phyloP scores from a whole-genome alignment of 2,329 filamentous ascomycete genomes.

The Fusarium nematophilum region DNA sequence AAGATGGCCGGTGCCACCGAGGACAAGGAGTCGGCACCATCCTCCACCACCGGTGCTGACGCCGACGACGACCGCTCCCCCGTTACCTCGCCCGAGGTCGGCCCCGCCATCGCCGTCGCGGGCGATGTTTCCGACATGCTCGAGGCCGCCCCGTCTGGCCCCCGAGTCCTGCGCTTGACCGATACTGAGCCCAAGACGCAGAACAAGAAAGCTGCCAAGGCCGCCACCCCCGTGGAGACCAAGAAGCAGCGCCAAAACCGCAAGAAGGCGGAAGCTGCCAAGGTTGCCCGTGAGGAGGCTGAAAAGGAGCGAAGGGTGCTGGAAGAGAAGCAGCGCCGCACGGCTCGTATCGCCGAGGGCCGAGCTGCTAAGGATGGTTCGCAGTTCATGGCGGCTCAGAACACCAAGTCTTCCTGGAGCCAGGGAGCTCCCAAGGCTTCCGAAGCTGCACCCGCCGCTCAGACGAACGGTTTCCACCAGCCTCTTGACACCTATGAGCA shows the following conservation, averaged over 20 bases:
- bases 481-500: slow-evolving; percentile 70
- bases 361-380: slow-evolving; percentile 85
- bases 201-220: slow-evolving; percentile 71
- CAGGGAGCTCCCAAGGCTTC: slow-evolving; percentile 49
- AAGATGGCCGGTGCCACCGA: slow-evolving; percentile 58
- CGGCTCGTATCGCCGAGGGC: slow-evolving; percentile 84
- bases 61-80: slow-evolving; percentile 85
- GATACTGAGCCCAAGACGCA: slow-evolving; percentile 71
- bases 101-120: slow-evolving; percentile 66
- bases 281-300: slow-evolving; percentile 77
- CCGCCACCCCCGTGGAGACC: slow-evolving; percentile 76
- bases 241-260: slow-evolving; percentile 97
- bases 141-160: slow-evolving; percentile 74
- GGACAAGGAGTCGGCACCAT: slow-evolving; percentile 58
- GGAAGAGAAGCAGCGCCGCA: slow-evolving; percentile 85
- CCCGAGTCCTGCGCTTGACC: slow-evolving; percentile 83
- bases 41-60: slow-evolving; percentile 79
- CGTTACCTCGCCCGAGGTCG: slow-evolving; percentile 71
- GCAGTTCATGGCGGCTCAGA: slow-evolving; percentile 62
- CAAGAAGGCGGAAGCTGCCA: slow-evolving; percentile 86
- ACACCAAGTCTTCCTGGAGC: slow-evolving; percentile 57
- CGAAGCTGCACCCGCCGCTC: slow-evolving; percentile 43
- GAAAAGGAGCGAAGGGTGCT: slow-evolving; percentile 82
- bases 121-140: slow-evolving; percentile 92
- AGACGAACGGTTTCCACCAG: slow-evolving; percentile 54